Base-by-base conservation (phyloP, 768 basidiomycete species). In the Amyloporia xantha region DNA sequence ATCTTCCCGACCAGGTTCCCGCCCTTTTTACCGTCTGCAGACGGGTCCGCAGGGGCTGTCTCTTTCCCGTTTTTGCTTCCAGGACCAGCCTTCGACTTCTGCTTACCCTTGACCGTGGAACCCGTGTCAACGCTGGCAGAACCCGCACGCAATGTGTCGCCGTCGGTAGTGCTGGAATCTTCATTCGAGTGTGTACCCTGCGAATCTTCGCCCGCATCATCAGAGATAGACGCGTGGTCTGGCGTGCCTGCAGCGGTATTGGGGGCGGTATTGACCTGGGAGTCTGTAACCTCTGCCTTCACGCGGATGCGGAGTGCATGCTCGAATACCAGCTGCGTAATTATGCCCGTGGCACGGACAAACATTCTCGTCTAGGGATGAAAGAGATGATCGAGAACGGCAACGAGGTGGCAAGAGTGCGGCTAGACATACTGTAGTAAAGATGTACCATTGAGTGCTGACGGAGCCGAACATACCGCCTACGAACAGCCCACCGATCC, bases 1-100 rank as follows among this genome's bases (percentile, higher is more conserved):
- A 90, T 83, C 60, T 79, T 85, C 9, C 88, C 87, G 37, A 81
- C 24, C 19, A 88, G 65, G 57, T 84, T 83, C 7, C 66, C 40
- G 33, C 51, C 30, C 20, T 30, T 40, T 15, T 33, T 27, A n/a
- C 40, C 30, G 9, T 24, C 12, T 1, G 37, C 41, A 15, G 24
- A 24, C 42, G 53, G 39, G 10, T 27, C 11, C 15, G 47, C 49
- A 44, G 12, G 10, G 33, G 33, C 33, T 4, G 41, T 9, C 20
- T 24, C 13, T n/a, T 23, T 19, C 9, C 43, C 17, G 23, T 4
- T 10, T 9, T 19, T 13, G 24, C 27, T 44, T 23, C 15, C 23
- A n/a, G 26, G 28, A 17, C 10, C 13, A 1, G 25, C 41, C 38
- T 55, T 53, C 42, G 51, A 49, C 12, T 37, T 13, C 7, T 51